Evolutionary conservation across 2,329 filamentous ascomycete genomes (phyloP), one percentile per base, ranked within the genome.

Genomic region (Plenodomus lindquistii): DNA sequence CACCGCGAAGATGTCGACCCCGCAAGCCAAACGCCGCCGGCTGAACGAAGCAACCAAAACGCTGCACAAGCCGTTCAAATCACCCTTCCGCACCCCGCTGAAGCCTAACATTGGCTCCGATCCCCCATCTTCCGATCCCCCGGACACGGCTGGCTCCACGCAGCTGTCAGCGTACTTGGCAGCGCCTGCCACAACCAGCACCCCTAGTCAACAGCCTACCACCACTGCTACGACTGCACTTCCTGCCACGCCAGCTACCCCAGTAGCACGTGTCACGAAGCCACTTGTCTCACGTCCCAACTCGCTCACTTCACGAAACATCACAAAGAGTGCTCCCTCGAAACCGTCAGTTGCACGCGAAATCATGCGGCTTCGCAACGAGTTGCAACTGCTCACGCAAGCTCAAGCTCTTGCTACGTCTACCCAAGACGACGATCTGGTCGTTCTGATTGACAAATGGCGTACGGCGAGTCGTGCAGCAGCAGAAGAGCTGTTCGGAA

Each of bases 61-160:
- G 6, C 79, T 89, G 40, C 80, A 81, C 53, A 87, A 85, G 65
- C 87, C 87, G 0, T 91, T 91, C 74, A 85, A 86, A 57, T 89
- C 87, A 38, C 87, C 86, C 13, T 79, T 87, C 52, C 81, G 80
- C 57, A 79, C 75, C 31, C 74, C 76, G 19, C 50, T 67, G 42
- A 69, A 65, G 45, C 59, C 60, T 15, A 51, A 31, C 27, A 49
- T 58, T 34, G 53, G 57, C 38, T 60, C 61, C 27, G 58, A 63
- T 29, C 56, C 59, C 13, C 60, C 55, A 9, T 65, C 61, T 31
- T 65, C 63, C 22, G 63, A 68, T 37, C 59, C 60, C 42, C 55
- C 50, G 22, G 54, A 62, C 15, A n/a, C 42, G 18, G 35, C 35
- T n/a, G 49, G 42, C 17, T 34, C 55, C 40, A 48, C 24, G 20